phyloP scores from a whole-genome alignment of 2,329 filamentous ascomycete species.

The Tolypocladium ovalisporum region DNA sequence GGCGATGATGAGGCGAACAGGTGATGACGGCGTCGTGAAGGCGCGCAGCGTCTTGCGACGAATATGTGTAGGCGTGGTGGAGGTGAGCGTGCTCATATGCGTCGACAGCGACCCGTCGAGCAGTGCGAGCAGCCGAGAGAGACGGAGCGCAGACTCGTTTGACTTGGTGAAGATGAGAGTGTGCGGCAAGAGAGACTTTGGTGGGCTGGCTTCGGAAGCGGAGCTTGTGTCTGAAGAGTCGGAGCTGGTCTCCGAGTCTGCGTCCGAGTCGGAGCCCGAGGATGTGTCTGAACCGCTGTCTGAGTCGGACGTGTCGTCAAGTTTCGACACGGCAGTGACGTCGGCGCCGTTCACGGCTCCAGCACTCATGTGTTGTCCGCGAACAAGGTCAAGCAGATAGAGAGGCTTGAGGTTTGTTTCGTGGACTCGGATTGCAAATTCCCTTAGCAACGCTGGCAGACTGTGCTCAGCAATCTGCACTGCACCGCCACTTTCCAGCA shows the following conservation, averaged over 20 bases:
- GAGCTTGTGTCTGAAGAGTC: slow-evolving; percentile 22
- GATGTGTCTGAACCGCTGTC: slow-evolving; percentile 8
- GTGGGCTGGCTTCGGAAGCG: slow-evolving; percentile 15
- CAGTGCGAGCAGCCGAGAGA: slow-evolving; percentile 67
- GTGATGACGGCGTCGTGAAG: slow-evolving; percentile 57
- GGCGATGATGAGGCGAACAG: slow-evolving; percentile 67
- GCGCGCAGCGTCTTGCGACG: slow-evolving; percentile 56
- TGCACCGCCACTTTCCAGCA: slow-evolving; percentile 51
- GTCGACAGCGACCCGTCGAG: slow-evolving; percentile 48
- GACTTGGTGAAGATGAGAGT: slow-evolving; percentile 84
- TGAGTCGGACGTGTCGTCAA: slow-evolving; percentile 5
- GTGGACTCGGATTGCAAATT: slow-evolving; percentile 57
- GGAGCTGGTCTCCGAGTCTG: slow-evolving; percentile 17
- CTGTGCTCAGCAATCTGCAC: slow-evolving; percentile 33
- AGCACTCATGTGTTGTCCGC: slow-evolving; percentile 36
- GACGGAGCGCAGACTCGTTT: slow-evolving; percentile 76
- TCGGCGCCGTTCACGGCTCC: slow-evolving; percentile 5
- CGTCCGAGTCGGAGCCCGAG: slow-evolving; percentile 19
- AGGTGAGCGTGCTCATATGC: slow-evolving; percentile 61
- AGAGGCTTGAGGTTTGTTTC: slow-evolving; percentile 68
- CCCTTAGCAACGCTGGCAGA: slow-evolving; percentile 52
- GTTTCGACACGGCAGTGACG: neutral
- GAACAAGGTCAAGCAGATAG: slow-evolving; percentile 69
- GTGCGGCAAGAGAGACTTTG: slow-evolving; percentile 20
- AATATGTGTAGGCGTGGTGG: slow-evolving; percentile 61